A percentile compares a stretch with the other conserved stretches of the same genome.
Conservation (phyloP, 2,329 filamentous ascomycete species). For the Colletotrichum cereale region DNA sequence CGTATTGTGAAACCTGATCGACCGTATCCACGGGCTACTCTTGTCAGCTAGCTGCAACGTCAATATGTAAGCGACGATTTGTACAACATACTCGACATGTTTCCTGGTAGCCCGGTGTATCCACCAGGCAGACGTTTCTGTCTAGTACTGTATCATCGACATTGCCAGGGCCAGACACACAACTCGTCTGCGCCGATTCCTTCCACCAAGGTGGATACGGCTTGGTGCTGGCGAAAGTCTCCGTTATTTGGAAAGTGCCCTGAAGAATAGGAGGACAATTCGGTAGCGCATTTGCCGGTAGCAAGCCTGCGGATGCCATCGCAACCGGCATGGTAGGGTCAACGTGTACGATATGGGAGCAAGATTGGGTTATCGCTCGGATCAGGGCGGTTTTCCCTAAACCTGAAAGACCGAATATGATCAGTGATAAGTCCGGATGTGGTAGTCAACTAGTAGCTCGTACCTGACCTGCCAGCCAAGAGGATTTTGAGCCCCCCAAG, state of each 20-base stretch:
- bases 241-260: constrained; percentile 61
- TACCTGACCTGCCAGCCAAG: constrained; percentile 83
- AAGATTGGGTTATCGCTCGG: constrained; percentile 86
- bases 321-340: constrained; percentile 67
- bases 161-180: constrained; percentile 59
- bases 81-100: constrained; percentile 62
- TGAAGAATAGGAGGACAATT: constrained; percentile 12
- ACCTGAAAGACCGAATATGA: constrained; percentile 60
- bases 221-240: constrained; percentile 84
- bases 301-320: constrained; percentile 20
- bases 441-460: constrained; percentile 22
- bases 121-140: constrained; percentile 93
- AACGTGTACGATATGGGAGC: constrained; percentile 93
- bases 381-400: constrained; percentile 92
- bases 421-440: constrained; percentile 39
- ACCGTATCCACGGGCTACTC: constrained; percentile 63
- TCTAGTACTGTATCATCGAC: constrained; percentile 84
- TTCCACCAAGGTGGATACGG: constrained; percentile 93
- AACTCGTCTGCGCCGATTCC: constrained; percentile 74
- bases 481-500: constrained; percentile 92
- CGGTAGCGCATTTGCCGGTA: constrained; percentile 11
- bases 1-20: constrained; percentile 74
- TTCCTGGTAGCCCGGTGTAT: constrained; percentile 76
- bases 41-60: constrained; percentile 17
- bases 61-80: constrained; percentile 15